Evolutionary conservation across 208 protist species (phyloP), one percentile per base, ranked within the genome.

Genomic region (Crithidia thermophila): DNA sequence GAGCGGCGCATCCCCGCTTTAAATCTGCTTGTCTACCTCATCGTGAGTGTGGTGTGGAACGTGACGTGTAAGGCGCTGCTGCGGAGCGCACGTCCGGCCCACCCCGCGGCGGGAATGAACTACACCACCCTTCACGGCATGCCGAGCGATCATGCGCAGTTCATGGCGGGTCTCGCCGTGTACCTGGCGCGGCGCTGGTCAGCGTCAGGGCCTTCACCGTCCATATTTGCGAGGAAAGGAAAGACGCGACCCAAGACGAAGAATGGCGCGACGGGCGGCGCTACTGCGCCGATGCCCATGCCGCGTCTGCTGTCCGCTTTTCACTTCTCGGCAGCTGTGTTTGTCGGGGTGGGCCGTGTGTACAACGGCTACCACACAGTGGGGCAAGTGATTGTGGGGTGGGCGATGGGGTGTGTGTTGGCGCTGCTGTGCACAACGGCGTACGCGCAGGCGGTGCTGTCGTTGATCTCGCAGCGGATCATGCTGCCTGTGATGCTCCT

Each of bases 71-170:
- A 94, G 61, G 4, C 21, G 9, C 18, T 61, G 8, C 50, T 90
- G 7, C 57, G 64, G 28, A 79, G 65, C 21, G 75, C 59, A 25
- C 74, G 88, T 18, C 88, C 88, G 2, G 33, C 53, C 11, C 82
- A 87, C 65, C 82, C 75, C 6, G 72, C 73, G 11, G 63, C 51
- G n/a, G 57, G 43, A 3, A 47, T 75, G 40, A 68, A 66, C 51
- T 83, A 86, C 77, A 87, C 66, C 23, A 85, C 77, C 20, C 4
- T 52, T 25, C 66, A 94, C 42, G 88, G 88, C 20, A 92, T 94
- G 84, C 88, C 89, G 0, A 91, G 86, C 55, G 78, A 88, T 49
- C 85, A 93, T 64, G 67, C 89, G 11, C 89, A 93, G 73, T 94
- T 91, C 72, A 90, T 87, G 72, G 79, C 77, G 27, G 91, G 89